Percentiles rank a stretch among this genome's conserved stretches.
phyloP scores from a whole-genome alignment of 352 stramenopile species.

The Globisporangium nodosum region DNA sequence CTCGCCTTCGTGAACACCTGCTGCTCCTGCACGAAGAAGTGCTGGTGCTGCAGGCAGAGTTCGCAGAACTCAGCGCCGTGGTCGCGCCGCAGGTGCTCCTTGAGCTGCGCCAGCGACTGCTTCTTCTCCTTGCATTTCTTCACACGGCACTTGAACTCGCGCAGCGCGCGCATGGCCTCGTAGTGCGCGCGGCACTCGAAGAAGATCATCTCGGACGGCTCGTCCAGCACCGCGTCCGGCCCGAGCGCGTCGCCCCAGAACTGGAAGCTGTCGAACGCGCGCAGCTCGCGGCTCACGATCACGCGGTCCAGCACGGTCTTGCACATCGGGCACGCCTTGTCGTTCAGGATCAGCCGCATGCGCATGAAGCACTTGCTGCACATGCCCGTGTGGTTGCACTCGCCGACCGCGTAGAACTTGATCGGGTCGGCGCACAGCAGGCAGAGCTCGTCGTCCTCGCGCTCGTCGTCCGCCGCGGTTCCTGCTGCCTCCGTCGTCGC shows the following conservation, averaged over 20 bases:
- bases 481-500: neutral
- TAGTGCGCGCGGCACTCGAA: constrained; percentile 64
- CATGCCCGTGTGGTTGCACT: constrained; percentile 78
- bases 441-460: constrained; percentile 37
- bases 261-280: constrained; percentile 62
- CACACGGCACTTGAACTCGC: constrained; percentile 57
- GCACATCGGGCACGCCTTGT: constrained; percentile 77
- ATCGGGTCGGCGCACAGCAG: constrained; percentile 69
- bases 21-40: constrained; percentile 80
- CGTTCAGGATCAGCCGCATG: constrained; percentile 76
- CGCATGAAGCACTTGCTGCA: constrained; percentile 80
- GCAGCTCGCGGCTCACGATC: constrained; percentile 42
- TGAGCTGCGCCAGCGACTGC: constrained; percentile 48
- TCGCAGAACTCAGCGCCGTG: constrained; percentile 77
- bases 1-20: constrained; percentile 71
- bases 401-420: constrained; percentile 58
- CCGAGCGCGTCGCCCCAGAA: constrained; percentile 70
- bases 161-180: constrained; percentile 40
- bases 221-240: constrained; percentile 58
- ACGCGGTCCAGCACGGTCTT: constrained; percentile 64
- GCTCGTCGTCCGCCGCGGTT: constrained; percentile 12
- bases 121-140: constrained; percentile 54
- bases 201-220: constrained; percentile 76
- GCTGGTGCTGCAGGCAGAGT: constrained; percentile 65
- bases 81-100: constrained; percentile 61